Conservation (phyloP, 108 stramenopile genomes). For the Parietichytrium sp. region DNA sequence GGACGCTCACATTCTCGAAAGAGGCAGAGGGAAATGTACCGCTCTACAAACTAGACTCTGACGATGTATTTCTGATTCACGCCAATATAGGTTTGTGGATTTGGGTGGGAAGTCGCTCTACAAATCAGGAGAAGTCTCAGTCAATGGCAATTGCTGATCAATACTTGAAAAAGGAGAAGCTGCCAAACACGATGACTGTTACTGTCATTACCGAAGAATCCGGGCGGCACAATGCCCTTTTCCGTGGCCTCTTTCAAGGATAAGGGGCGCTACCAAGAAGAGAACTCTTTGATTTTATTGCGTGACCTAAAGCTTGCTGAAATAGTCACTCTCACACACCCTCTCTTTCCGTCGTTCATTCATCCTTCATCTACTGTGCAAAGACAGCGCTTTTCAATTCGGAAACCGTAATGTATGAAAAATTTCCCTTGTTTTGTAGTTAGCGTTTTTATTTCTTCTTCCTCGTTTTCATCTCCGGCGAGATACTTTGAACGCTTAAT, state of each 20-base stretch:
- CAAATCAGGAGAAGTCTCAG: neutral
- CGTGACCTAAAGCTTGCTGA: too few species aligned
- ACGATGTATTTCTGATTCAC: conserved; percentile 73
- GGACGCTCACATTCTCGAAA: conserved; percentile 40
- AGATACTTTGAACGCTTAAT: too few species aligned
- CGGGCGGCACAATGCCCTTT: neutral
- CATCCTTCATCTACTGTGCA: too few species aligned
- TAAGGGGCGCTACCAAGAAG: too few species aligned
- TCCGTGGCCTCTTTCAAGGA: neutral
- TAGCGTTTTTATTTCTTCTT: too few species aligned
- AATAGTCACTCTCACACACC: too few species aligned
- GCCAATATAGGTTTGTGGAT: conserved; percentile 68
- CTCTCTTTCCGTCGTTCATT: too few species aligned
- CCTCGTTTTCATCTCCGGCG: too few species aligned
- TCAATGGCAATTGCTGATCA: neutral
- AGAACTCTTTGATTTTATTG: too few species aligned
- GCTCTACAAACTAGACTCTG: conserved; percentile 41
- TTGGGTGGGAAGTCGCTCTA: conserved; percentile 66
- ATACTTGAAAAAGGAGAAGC: neutral
- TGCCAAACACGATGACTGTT: conserved; percentile 36
- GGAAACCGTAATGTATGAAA: too few species aligned
- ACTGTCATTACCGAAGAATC: neutral
- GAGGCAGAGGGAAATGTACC: conserved; percentile 59
- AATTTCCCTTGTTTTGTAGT: too few species aligned
- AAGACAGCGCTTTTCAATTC: too few species aligned